Evolutionary conservation across 768 basidiomycete species (phyloP).

Genomic region (Calocera cornea): DNA sequence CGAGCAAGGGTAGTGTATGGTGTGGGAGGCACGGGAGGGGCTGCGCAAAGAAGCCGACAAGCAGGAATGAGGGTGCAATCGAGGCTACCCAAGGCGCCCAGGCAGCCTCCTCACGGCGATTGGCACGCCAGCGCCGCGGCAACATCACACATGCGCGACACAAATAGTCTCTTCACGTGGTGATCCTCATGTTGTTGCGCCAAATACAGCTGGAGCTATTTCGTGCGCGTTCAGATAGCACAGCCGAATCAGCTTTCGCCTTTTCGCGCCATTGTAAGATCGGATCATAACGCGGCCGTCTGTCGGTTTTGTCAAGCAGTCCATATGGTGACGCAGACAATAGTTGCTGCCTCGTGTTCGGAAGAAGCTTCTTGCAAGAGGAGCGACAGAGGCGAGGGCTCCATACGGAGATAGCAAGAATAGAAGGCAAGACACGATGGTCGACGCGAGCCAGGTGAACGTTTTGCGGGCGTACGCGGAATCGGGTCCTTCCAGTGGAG

Average conservation of each 20-base stretch:
- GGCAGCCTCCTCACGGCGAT: neutral
- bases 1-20: neutral
- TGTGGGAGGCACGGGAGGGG: neutral
- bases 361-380: neutral
- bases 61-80: neutral
- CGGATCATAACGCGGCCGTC: neutral
- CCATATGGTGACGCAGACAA: neutral
- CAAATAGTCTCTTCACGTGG: neutral
- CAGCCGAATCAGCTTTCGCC: neutral
- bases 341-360: neutral
- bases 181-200: too few relatives aligned
- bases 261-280: neutral
- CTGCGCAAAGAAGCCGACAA: neutral
- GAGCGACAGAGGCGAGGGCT: neutral
- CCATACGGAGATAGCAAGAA: neutral
- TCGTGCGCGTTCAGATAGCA: neutral
- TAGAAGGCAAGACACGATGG: neutral
- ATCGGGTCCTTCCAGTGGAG: neutral
- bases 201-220: neutral
- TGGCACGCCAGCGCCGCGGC: neutral
- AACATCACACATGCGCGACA: neutral
- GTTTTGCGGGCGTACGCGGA: neutral
- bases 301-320: neutral
- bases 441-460: neutral
- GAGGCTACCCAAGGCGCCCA: neutral